These are phyloP conservation scores for Brasilioporus rufonigricans DNA, from an alignment of 768 basidiomycete genomes.

Conservation along the genomic window DNA sequence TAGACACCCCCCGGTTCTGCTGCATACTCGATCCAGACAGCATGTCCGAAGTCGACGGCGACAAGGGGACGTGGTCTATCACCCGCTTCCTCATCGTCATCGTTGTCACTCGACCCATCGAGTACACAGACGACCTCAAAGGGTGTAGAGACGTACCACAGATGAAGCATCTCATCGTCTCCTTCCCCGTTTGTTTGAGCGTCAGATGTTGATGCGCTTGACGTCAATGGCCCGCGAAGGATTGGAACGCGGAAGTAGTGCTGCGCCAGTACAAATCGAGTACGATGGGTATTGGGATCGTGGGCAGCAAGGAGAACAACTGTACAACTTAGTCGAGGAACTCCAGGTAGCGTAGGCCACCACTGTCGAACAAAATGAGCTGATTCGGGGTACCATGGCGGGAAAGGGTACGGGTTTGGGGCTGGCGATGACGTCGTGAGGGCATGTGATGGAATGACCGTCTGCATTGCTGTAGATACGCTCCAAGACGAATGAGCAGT, in stretches of 20 bases:
- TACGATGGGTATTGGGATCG: constrained; percentile 56
- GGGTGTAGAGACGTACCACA: constrained; percentile 70
- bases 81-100: constrained; percentile 32
- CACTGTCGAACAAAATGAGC: constrained; percentile 79
- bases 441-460: not conserved
- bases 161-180: constrained; percentile 57
- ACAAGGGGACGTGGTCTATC: constrained; percentile 66
- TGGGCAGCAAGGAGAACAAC: constrained; percentile 66
- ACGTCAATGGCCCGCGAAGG: constrained; percentile 15
- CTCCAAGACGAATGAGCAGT: constrained; percentile 12
- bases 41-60: constrained; percentile 87
- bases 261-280: constrained; percentile 65
- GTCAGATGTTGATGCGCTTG: constrained; percentile 1
- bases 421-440: constrained; percentile 12
- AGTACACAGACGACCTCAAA: constrained; percentile 70
- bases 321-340: constrained; percentile 69
- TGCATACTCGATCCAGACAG: constrained; percentile 74
- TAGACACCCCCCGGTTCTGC: constrained; percentile 31
- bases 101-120: constrained; percentile 37
- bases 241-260: constrained; percentile 76
- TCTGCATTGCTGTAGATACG: not conserved
- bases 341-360: constrained; percentile 68
- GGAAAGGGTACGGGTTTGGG: constrained; percentile 63
- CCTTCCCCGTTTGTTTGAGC: constrained; percentile 14
- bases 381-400: constrained; percentile 68